These are phyloP conservation scores for Cystobasidium sp. DNA, from an alignment of 1,284 basidiomycete species.

Conservation along the genomic window DNA sequence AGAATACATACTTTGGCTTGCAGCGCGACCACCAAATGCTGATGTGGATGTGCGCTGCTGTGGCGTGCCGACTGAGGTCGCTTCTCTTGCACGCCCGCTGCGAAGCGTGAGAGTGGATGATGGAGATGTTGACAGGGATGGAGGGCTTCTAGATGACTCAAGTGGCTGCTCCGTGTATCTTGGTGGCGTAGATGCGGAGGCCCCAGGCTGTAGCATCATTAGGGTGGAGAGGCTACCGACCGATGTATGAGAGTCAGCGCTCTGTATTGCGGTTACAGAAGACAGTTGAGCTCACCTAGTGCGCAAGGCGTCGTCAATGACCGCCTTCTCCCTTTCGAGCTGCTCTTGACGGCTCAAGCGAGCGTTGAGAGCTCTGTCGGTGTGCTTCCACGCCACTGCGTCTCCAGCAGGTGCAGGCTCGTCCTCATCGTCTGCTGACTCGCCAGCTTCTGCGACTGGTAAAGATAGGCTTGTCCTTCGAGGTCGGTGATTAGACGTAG, in stretches of 20 bases:
- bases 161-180: conserved; percentile 3
- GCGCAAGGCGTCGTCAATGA: conserved; percentile 18
- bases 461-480: neutral
- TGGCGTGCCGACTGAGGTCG: neutral
- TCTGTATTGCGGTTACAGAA: neutral
- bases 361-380: conserved; percentile 5
- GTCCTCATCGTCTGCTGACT: conserved; percentile 4
- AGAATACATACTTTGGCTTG: too few relatives aligned
- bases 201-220: conserved; percentile 14
- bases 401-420: neutral
- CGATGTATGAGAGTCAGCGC: neutral
- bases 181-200: neutral
- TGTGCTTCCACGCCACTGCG: neutral
- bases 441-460: neutral
- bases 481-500: neutral
- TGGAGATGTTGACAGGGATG: conserved; percentile 18
- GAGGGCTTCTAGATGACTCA: neutral
- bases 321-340: conserved; percentile 14
- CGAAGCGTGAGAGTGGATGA: conserved; percentile 16
- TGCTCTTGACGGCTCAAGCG: neutral
- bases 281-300: conserved; percentile 1
- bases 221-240: conserved; percentile 19
- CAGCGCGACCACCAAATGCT: neutral
- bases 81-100: neutral
- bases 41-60: neutral